Evolutionary conservation across 164 flowering plant species (phyloP), one percentile per base, ranked within the genome.

Genomic region (Warburgia ugandensis): DNA sequence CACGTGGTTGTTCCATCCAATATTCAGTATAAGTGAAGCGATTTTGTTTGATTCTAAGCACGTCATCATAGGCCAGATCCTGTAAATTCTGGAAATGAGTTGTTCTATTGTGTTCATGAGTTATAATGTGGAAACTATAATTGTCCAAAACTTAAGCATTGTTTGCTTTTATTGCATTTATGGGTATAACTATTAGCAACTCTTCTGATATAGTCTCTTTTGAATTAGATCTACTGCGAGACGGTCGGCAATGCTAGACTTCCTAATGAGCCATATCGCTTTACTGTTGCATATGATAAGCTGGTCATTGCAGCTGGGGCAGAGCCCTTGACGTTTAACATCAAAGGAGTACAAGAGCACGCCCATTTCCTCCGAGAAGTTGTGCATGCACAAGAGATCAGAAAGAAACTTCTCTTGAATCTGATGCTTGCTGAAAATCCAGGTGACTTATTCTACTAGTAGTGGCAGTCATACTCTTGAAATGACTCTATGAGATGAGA

Each of bases 301-400:
- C 94, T 89, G 32, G 87, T 86, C 31, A 89, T 89, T 56, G 95
- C 87, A 60, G 64, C 80, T 12, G 95, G 97, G 39, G 73, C 94
- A 37, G 91, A 83, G 51, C 86, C 94, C 19, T 63, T 77, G 59
- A 89, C 97, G 6, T 86, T 83, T 56, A 84, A 84, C 25, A 77
- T 86, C 50, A 74, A 83, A 42, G 95, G 95, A 11, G 97, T 86
- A 32, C 67, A 80, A 63, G 94, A 89, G 57, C 68, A 85, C 52
- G 92, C 94, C 1, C 64, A 46, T 58, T 89, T 86, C 60, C 88
- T 86, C 21, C 85, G 97, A 14, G 90, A 89, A 66, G 97, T 89
- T 13, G 48, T 55, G 50, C 85, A 89, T 69, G 97, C 95, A n/a
- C 97, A 89, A 66, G 95, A 80, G 55, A 89, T 89, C 25, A 67